Evolutionary conservation across 176 grass and related monocot genomes (phyloP).

Genomic region (Aechmea fasciata): DNA sequence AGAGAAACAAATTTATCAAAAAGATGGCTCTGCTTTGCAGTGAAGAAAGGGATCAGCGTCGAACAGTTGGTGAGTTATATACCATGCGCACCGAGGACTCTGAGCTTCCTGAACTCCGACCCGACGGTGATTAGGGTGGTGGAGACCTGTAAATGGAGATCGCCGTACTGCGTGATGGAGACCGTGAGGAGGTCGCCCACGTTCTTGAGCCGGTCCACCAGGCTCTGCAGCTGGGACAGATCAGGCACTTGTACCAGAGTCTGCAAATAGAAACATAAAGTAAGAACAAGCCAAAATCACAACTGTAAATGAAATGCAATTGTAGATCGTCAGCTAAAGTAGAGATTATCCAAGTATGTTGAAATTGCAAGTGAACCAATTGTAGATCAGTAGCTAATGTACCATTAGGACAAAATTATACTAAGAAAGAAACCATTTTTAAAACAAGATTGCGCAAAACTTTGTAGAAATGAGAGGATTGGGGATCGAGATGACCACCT

Average conservation of each 20-base stretch:
- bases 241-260: conserved; percentile 87
- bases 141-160: conserved; percentile 83
- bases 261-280: conserved; percentile 38
- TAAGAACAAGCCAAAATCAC: conserved; percentile 3
- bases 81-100: conserved; percentile 68
- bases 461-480: not conserved
- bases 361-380: not conserved
- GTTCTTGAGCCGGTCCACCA: conserved; percentile 90
- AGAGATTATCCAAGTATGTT: too few species aligned
- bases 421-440: not conserved
- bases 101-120: conserved; percentile 77
- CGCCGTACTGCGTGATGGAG: conserved; percentile 68
- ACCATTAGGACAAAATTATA: not conserved
- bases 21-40: not conserved
- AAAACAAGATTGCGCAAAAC: not conserved
- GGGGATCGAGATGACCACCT: conserved; percentile 28
- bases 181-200: conserved; percentile 66
- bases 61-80: conserved; percentile 5
- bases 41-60: not conserved
- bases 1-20: not conserved
- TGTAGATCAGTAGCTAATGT: not conserved
- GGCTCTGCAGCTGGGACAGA: conserved; percentile 63
- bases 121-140: conserved; percentile 67
- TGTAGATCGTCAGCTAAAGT: not conserved
- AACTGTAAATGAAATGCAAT: conserved; percentile 3